A percentile compares a stretch with the other conserved stretches of the same genome.
These are phyloP conservation scores for Chloroidium sp. DNA, from an alignment of 163 green algal species.

Conservation along the genomic window DNA sequence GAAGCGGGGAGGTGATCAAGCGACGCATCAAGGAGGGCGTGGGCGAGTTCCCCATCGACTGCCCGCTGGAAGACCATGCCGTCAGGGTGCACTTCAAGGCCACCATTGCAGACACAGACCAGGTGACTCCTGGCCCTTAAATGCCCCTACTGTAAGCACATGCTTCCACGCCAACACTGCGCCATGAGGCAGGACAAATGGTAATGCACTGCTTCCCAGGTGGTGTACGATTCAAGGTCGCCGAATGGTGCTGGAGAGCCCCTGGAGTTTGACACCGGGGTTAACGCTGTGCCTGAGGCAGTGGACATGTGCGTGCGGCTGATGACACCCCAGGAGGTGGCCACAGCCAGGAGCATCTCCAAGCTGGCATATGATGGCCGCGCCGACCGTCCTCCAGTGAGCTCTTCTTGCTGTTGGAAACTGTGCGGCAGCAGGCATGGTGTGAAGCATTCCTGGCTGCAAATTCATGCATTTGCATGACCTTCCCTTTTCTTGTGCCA, in stretches of 20 bases:
- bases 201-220: constrained; percentile 6
- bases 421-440: no score
- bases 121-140: neutral
- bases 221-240: constrained; percentile 25
- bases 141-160: no score
- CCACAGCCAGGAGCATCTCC: constrained; percentile 23
- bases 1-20: constrained; percentile 68
- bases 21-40: constrained; percentile 50
- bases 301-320: constrained; percentile 71
- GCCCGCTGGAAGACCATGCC: constrained; percentile 73
- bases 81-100: constrained; percentile 56
- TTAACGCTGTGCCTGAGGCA: constrained; percentile 50
- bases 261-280: constrained; percentile 53
- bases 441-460: no score
- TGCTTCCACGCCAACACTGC: no score
- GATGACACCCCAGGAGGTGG: constrained; percentile 71
- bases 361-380: constrained; percentile 32
- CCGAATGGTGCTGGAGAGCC: constrained; percentile 5
- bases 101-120: neutral
- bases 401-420: neutral
- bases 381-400: constrained; percentile 33
- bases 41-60: constrained; percentile 85
- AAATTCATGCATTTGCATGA: no score
- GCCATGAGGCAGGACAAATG: no score
- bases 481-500: neutral